Base-by-base conservation (phyloP, 2,329 filamentous ascomycete genomes). In the Aspergillus pseudoviridinutans region DNA sequence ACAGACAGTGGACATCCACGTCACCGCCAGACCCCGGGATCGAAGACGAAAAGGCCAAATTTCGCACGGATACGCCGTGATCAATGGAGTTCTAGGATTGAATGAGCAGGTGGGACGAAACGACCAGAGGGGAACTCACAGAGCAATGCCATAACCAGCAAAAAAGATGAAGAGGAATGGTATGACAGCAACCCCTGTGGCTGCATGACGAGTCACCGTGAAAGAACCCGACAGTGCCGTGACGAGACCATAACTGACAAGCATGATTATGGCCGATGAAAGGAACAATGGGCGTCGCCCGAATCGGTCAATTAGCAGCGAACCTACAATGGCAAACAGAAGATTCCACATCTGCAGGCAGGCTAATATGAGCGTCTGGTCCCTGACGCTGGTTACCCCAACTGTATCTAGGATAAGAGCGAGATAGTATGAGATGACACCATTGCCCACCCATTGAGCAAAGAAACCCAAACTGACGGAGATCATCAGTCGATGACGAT, bases 401-500 rank as follows among this genome's bases (percentile, higher is more conserved):
- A 68, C 61, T 0, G 57, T 56, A 9, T 58, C 53, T 14, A 67
- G 50, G 1, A 64, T 64, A 14, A 57, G 58, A 10, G 57, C 44
- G 5, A 63, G 49, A 29, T 65, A 68, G 53, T 64, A 65, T 14
- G 59, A 55, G 22, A 66, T 59, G 14, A 65, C 64, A 44, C 68
- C 69, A 46, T 68, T 68, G 32, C 67, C 67, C n/a, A 61, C 60
- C 67, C 66, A 68, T 38, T 68, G 62, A 1, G 59, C 51, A 24
- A 58, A 60, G 6, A 64, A 49, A 3, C 61, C 59, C 5, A 63
- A n/a, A 6, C 49, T 53, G 9, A 63, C 25, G 1, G 61, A 59
- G 28, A 63, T 63, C 2, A 63, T n/a, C 17, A 61, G 41, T 1
- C 61, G 55, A 49, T 53, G 60, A 0, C 61, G 53, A 50, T 63